Conservation (phyloP, 352 stramenopile genomes). For the Pythium monospermum region DNA sequence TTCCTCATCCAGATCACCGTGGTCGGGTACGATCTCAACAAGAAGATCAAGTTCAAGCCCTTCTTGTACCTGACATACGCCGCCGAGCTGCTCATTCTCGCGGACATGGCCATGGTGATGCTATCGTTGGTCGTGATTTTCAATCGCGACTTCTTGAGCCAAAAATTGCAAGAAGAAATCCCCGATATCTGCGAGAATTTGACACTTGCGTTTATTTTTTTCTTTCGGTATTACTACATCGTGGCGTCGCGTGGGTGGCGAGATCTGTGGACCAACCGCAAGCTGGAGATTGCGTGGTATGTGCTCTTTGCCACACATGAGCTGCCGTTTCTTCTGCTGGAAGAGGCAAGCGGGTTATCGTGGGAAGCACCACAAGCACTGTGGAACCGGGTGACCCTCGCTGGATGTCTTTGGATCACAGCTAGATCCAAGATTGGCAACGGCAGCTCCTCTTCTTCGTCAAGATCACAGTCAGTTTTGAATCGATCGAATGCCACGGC, state of each 20-base stretch:
- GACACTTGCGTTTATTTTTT: constrained; percentile 27
- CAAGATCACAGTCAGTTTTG: too few species aligned
- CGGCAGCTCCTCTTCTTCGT: too few species aligned
- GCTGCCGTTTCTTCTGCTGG: constrained; percentile 16
- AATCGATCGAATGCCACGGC: too few species aligned
- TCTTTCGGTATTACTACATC: constrained; percentile 38
- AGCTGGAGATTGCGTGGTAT: constrained; percentile 26
- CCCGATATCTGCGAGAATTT: constrained; percentile 20
- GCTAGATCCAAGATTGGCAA: too few species aligned
- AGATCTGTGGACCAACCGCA: constrained; percentile 18
- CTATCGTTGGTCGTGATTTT: background rate
- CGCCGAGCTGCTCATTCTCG: constrained; percentile 13
- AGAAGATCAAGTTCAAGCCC: constrained; percentile 23
- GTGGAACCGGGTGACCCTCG: constrained; percentile 15
- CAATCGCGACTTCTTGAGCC: background rate
- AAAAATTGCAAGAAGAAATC: constrained; percentile 1
- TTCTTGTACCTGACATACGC: constrained; percentile 20
- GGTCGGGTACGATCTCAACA: constrained; percentile 24
- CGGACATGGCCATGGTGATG: too few species aligned
- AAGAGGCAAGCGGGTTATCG: constrained; percentile 1
- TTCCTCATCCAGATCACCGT: constrained; percentile 29
- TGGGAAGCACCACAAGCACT: constrained; percentile 17
- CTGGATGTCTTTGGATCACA: too few species aligned
- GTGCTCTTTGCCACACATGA: constrained; percentile 25
- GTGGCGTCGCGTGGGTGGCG: constrained; percentile 22